Percentiles rank a stretch among this genome's conserved stretches.
Conservation (phyloP, 179 eudicot species). For the Nepenthes alata region DNA sequence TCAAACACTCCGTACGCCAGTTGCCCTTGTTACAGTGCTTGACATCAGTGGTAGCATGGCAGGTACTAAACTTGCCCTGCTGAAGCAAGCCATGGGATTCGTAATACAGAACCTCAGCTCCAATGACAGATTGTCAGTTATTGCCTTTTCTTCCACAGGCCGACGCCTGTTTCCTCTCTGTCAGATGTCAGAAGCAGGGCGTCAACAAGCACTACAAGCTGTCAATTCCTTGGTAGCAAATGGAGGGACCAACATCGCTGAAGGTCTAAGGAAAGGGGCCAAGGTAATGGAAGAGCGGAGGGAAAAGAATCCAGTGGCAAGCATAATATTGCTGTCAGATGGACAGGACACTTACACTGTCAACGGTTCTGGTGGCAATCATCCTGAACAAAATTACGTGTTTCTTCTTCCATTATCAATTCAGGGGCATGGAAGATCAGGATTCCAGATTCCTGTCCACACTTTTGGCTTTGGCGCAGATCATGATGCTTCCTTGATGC, state of each 20-base stretch:
- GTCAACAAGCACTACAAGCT: conserved; percentile 38
- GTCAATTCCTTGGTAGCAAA: conserved; percentile 42
- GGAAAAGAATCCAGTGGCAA: conserved; percentile 39
- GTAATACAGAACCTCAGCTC: conserved; percentile 54
- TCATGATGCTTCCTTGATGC: conserved; percentile 74
- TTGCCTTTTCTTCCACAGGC: conserved; percentile 60
- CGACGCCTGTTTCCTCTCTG: conserved; percentile 54
- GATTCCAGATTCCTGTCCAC: conserved; percentile 57
- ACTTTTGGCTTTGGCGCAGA: conserved; percentile 80
- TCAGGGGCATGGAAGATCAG: conserved; percentile 14
- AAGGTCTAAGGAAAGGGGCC: conserved; percentile 51
- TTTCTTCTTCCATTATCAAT: conserved; percentile 24
- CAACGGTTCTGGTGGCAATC: conserved; percentile 16
- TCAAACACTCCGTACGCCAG: conserved; percentile 35
- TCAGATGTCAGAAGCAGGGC: conserved; percentile 40
- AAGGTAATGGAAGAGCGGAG: conserved; percentile 46
- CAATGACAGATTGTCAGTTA: conserved; percentile 47
- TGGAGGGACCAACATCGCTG: conserved; percentile 65
- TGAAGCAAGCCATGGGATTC: conserved; percentile 63
- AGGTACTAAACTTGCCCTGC: conserved; percentile 56
- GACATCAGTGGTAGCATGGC: conserved; percentile 76
- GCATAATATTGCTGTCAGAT: conserved; percentile 52
- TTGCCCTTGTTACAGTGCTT: conserved; percentile 60
- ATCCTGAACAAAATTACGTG: conserved; percentile 15
- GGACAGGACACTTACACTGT: conserved; percentile 60